Conservation (phyloP, 257 asterid species). For the Solanum tacnaense region DNA sequence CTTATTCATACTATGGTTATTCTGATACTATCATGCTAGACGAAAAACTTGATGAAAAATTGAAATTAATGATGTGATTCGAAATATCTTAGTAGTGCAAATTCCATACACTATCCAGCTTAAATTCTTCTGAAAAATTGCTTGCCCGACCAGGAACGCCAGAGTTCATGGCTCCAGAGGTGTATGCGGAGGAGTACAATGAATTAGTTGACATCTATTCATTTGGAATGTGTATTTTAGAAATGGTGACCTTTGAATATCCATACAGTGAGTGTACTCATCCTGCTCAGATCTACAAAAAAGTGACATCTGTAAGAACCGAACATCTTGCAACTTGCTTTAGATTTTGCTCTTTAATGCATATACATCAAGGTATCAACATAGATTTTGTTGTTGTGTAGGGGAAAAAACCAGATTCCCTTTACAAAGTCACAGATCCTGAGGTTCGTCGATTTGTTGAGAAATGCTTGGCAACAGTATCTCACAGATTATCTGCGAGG, state of each 20-base stretch:
- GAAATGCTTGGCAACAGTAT: conserved; percentile 72
- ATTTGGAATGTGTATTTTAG: conserved; percentile 88
- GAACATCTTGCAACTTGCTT: not conserved
- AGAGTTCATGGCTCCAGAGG: conserved; percentile 93
- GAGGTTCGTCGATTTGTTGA: conserved; percentile 77
- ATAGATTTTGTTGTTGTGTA: conserved; percentile 5
- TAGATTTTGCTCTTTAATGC: not conserved
- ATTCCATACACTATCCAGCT: not conserved
- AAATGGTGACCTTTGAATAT: conserved; percentile 81
- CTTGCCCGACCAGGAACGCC: conserved; percentile 52
- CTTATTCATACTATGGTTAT: not conserved
- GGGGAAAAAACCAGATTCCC: conserved; percentile 86
- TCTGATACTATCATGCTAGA: not conserved
- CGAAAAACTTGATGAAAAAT: not conserved
- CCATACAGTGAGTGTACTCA: conserved; percentile 86
- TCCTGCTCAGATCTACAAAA: conserved; percentile 86
- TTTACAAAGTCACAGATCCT: conserved; percentile 63
- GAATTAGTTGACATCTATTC: conserved; percentile 79
- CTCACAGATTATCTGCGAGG: conserved; percentile 70
- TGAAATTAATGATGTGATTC: not conserved
- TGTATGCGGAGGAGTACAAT: conserved; percentile 73
- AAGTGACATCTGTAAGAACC: conserved; percentile 69
- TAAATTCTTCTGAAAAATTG: not conserved
- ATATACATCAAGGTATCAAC: not conserved
- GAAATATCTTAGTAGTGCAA: not conserved